Evolutionary conservation across 805 yeast species (phyloP), one percentile per base, ranked within the genome.

Genomic region (Metschnikowia matae): DNA sequence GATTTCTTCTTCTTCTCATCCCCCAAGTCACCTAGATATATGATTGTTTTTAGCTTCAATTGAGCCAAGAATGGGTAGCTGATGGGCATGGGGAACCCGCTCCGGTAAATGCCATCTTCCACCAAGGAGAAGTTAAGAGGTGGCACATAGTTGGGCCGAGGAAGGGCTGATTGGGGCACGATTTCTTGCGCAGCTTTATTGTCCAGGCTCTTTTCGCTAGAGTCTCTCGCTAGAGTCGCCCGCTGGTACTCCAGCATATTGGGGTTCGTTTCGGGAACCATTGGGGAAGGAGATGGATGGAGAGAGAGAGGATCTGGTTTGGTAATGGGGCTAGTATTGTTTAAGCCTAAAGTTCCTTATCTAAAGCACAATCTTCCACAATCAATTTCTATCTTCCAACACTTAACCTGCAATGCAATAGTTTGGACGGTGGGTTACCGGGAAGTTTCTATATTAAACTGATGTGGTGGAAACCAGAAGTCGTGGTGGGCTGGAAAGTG

Each of bases 41-140:
- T 84, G 41, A 92, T 89, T 0, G 97, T 90, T 58, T 81, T 82
- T 52, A 92, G 68, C 33, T 82, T 74, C 44, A 94, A 68, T 29
- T 83, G 84, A 57, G 79, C 78, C 20, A 92, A 74, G 58, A 89
- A 94, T n/a, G 85, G 81, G 61, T 83, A 89, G 69, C 90, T 92
- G 55, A 83, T 79, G 0, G 89, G 87, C 73, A 89, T 87, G 1
- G 99, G 99, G 62, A 91, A 96, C 1, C 99, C 99, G 1, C 95
- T 85, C 17, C 99, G 72, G 65, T 91, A 92, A 11, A 92, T 81
- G 6, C 87, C 84, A 50, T 89, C 90, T 52, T 88, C 96, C 2
- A 94, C 96, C 20, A 89, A 80, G 0, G 96, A 81, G 61, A 92
- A 92, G 66, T 89, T 91, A 57, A 94, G 75, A 0, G 99, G 99